phyloP scores from a whole-genome alignment of 805 yeast species.

The Kurtzmaniella fragi region DNA sequence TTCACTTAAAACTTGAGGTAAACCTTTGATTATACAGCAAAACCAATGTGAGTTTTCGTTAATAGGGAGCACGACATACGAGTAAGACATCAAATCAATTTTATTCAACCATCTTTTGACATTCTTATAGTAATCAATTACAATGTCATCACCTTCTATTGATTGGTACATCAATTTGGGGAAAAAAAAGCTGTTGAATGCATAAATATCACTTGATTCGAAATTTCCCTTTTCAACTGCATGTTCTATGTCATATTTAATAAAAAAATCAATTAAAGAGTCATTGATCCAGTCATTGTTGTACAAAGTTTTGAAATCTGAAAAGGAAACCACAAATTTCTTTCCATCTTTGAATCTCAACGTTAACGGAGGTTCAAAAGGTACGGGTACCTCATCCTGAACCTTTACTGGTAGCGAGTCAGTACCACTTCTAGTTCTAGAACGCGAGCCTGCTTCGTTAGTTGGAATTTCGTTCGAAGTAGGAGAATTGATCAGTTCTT shows the following conservation, averaged over 20 bases:
- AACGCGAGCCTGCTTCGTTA: neutral
- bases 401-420: slow-evolving; percentile 6
- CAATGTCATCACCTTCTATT: slow-evolving; percentile 7
- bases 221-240: slow-evolving; percentile 21
- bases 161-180: slow-evolving; percentile 46
- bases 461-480: neutral
- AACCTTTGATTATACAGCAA: slow-evolving; percentile 63
- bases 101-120: slow-evolving; percentile 77
- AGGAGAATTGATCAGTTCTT: neutral
- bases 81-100: slow-evolving; percentile 51
- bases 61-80: slow-evolving; percentile 71
- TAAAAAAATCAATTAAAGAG: slow-evolving; percentile 77
- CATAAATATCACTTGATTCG: slow-evolving; percentile 38
- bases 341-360: slow-evolving; percentile 52
- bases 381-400: slow-evolving; percentile 26
- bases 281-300: slow-evolving; percentile 89
- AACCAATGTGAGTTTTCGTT: slow-evolving; percentile 86
- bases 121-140: slow-evolving; percentile 46
- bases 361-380: slow-evolving; percentile 43
- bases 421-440: neutral
- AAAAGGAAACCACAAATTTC: slow-evolving; percentile 51
- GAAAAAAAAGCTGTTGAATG: slow-evolving; percentile 83
- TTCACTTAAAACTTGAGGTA: slow-evolving; percentile 27
- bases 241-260: slow-evolving; percentile 49
- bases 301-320: slow-evolving; percentile 75